Evolutionary conservation across 345 rosid species (phyloP).

Genomic region (Pugionium dolabratum): DNA sequence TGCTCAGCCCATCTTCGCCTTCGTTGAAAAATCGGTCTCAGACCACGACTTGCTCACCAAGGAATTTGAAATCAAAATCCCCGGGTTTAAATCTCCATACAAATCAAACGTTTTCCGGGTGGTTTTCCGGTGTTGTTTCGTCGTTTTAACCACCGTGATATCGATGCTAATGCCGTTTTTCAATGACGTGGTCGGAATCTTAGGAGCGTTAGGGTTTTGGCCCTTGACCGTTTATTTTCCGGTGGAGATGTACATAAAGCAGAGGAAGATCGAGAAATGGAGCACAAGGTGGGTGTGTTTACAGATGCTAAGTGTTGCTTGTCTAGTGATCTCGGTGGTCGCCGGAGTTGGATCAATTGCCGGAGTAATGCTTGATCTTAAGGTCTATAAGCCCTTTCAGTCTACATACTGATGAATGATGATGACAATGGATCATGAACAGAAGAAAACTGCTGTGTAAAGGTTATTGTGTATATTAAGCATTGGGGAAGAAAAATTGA

Average conservation of each 20-base stretch:
- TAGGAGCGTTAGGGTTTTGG: slow-evolving; percentile 75
- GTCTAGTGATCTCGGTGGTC: slow-evolving; percentile 57
- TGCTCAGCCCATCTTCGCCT: slow-evolving; percentile 69
- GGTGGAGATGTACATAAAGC: slow-evolving; percentile 69
- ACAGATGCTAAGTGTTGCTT: slow-evolving; percentile 52
- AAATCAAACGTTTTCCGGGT: slow-evolving; percentile 58
- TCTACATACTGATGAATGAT: slow-evolving; percentile 35
- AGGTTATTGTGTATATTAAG: slow-evolving; percentile 18
- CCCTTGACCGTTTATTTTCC: slow-evolving; percentile 40
- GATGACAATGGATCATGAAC: slow-evolving; percentile 18
- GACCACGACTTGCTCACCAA: slow-evolving; percentile 47
- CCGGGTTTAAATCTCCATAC: slow-evolving; percentile 41
- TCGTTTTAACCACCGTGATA: slow-evolving; percentile 55
- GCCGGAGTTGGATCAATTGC: slow-evolving; percentile 68
- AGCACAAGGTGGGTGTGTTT: slow-evolving; percentile 64
- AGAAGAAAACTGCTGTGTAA: slow-evolving; percentile 18
- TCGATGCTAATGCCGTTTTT: slow-evolving; percentile 79
- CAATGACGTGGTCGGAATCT: slow-evolving; percentile 65
- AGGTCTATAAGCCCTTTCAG: slow-evolving; percentile 44
- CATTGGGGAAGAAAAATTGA: slow-evolving; percentile 2
- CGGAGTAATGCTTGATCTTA: slow-evolving; percentile 52
- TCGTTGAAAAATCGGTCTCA: slow-evolving; percentile 49
- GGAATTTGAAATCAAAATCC: slow-evolving; percentile 51
- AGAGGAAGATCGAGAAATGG: slow-evolving; percentile 61
- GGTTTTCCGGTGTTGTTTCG: slow-evolving; percentile 58